Evolutionary conservation across 768 basidiomycete genomes (phyloP).

Genomic region (Lactifluus echinatus): DNA sequence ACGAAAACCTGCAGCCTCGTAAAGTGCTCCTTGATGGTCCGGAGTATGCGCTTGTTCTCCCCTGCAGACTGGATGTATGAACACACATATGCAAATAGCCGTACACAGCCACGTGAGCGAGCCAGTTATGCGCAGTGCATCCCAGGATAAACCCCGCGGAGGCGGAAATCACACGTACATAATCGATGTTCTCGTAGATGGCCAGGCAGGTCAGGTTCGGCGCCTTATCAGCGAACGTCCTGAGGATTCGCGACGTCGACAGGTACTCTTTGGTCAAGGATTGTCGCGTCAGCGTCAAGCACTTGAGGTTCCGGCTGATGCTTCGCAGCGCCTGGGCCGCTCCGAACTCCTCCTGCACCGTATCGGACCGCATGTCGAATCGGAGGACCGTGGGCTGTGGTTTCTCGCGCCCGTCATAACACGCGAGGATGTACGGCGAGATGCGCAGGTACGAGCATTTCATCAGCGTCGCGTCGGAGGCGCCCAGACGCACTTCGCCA

Average conservation of each 20-base stretch:
- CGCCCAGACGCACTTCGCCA: not conserved
- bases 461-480: not conserved
- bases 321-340: not conserved
- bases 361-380: conserved; percentile 6
- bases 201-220: conserved; percentile 10
- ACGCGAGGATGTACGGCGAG: conserved; percentile 8
- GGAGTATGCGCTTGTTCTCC: conserved; percentile 16
- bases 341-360: not conserved
- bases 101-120: too few species aligned
- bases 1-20: conserved; percentile 14
- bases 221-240: conserved; percentile 2
- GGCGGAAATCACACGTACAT: not conserved
- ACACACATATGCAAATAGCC: not conserved
- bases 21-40: conserved; percentile 10
- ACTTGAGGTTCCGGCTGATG: conserved; percentile 2
- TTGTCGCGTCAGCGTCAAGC: conserved; percentile 6
- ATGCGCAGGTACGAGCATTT: conserved; percentile 6
- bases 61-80: not conserved
- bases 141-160: too few species aligned
- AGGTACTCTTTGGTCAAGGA: conserved; percentile 3
- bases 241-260: conserved; percentile 6
- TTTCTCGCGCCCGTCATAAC: not conserved
- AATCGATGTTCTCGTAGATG: conserved; percentile 14
- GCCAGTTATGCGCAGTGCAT: too few species aligned
- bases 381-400: conserved; percentile 6